Evolutionary conservation across 2,329 filamentous ascomycete species (phyloP).

Genomic region (Aschersonia sp.): DNA sequence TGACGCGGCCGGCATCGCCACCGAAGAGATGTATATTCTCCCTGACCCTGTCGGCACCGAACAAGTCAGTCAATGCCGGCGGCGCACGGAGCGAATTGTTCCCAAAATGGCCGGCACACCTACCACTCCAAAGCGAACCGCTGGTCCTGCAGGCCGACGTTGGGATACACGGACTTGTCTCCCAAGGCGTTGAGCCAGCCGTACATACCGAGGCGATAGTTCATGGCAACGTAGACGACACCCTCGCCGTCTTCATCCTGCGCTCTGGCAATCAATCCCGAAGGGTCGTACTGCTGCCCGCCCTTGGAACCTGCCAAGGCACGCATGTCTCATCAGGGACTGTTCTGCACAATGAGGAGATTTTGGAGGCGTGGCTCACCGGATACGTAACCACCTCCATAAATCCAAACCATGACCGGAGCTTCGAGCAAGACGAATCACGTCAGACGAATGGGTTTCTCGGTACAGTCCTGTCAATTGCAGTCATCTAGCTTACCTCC

Average conservation of each 20-base stretch:
- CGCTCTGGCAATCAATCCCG: slow-evolving; percentile 19
- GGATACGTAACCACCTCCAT: slow-evolving; percentile 26
- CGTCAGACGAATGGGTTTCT: too few species aligned
- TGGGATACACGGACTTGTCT: slow-evolving; percentile 19
- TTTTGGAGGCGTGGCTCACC: background rate
- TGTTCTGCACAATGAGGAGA: background rate
- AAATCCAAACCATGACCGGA: slow-evolving; percentile 31
- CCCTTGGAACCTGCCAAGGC: slow-evolving; percentile 14
- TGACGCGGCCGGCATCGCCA: slow-evolving; percentile 31
- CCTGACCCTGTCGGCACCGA: slow-evolving; percentile 18
- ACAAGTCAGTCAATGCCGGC: too few species aligned
- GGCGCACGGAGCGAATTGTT: background rate
- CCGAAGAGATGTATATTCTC: slow-evolving; percentile 33
- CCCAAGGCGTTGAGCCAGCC: slow-evolving; percentile 31
- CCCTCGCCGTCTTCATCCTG: slow-evolving; percentile 16
- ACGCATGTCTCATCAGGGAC: too few species aligned
- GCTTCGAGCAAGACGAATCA: slow-evolving; percentile 6
- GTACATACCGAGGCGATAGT: slow-evolving; percentile 25
- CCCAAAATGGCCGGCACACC: background rate
- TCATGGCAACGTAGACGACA: slow-evolving; percentile 23
- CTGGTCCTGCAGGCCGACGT: slow-evolving; percentile 36
- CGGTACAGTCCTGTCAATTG: background rate
- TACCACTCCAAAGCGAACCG: slow-evolving; percentile 31
- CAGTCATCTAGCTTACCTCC: background rate
- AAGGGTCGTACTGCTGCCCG: slow-evolving; percentile 15